A percentile compares a stretch with the other conserved stretches of the same genome.
phyloP scores from a whole-genome alignment of 106 monocot species.

The Phalaenopsis aphrodite region DNA sequence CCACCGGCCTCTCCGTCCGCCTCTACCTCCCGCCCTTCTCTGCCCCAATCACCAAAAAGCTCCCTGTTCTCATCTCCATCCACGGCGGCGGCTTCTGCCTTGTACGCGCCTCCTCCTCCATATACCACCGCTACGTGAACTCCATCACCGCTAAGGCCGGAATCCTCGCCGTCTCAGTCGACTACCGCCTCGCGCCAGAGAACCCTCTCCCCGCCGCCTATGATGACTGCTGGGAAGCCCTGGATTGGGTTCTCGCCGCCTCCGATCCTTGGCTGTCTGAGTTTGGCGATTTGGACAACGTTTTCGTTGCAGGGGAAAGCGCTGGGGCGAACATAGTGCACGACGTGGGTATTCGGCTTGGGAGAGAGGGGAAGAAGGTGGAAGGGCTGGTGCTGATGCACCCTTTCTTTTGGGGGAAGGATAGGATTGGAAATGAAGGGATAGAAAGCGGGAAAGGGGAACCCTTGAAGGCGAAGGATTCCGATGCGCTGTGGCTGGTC shows the following conservation, averaged over 20 bases:
- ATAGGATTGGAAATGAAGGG: not conserved
- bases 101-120: not conserved
- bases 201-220: conserved; percentile 2
- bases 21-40: conserved; percentile 8
- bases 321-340: conserved; percentile 33
- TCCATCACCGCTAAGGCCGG: not conserved
- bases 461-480: not conserved
- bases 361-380: not conserved
- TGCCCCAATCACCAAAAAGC: not conserved
- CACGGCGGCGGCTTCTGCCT: not conserved
- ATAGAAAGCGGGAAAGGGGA: not conserved
- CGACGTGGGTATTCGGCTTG: conserved; percentile 13
- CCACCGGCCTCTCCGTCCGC: conserved; percentile 4
- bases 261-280: conserved; percentile 28
- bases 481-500: not conserved
- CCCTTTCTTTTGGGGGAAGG: conserved; percentile 15
- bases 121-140: not conserved
- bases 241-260: not conserved
- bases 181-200: conserved; percentile 1
- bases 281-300: conserved; percentile 19
- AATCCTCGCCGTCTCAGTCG: not conserved
- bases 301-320: conserved; percentile 49
- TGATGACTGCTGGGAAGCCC: not conserved
- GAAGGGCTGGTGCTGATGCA: conserved; percentile 18
- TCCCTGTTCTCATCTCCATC: not conserved